Percentiles rank a stretch among this genome's conserved stretches.
Evolutionary conservation across 768 basidiomycete genomes (phyloP).

Genomic region (Nevesoporus exiguus): DNA sequence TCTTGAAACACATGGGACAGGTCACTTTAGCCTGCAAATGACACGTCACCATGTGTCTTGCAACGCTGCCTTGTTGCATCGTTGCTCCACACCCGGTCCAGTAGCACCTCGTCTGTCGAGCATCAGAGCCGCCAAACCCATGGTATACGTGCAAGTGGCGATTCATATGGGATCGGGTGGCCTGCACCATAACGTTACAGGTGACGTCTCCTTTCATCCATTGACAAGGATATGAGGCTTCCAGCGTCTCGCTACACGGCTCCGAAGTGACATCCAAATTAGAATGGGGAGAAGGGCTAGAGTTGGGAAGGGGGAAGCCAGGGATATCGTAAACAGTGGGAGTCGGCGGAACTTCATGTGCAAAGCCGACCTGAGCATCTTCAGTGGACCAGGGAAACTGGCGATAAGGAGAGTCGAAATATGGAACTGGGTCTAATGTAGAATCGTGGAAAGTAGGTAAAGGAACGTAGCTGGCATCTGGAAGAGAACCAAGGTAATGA

Average conservation of each 20-base stretch:
- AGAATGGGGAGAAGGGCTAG: neutral
- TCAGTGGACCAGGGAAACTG: slow-evolving; percentile 1
- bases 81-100: slow-evolving; percentile 20
- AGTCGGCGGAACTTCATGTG: neutral
- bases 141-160: slow-evolving; percentile 25
- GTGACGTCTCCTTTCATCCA: slow-evolving; percentile 14
- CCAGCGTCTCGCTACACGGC: neutral
- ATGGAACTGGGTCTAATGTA: neutral
- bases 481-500: neutral
- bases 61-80: slow-evolving; percentile 30
- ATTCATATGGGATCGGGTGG: slow-evolving; percentile 24
- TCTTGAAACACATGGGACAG: slow-evolving; percentile 27
- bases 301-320: neutral
- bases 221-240: slow-evolving; percentile 15
- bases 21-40: slow-evolving; percentile 28
- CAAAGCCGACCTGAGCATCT: neutral
- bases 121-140: slow-evolving; percentile 22
- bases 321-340: neutral
- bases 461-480: neutral
- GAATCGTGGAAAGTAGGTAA: neutral
- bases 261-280: neutral
- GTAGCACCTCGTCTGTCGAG: slow-evolving; percentile 16
- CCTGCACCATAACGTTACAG: slow-evolving; percentile 19
- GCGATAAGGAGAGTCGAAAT: neutral
- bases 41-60: slow-evolving; percentile 27